A percentile compares a stretch with the other conserved stretches of the same genome.
Evolutionary conservation across 345 rosid genomes (phyloP).

Genomic region (Clausena lansium): DNA sequence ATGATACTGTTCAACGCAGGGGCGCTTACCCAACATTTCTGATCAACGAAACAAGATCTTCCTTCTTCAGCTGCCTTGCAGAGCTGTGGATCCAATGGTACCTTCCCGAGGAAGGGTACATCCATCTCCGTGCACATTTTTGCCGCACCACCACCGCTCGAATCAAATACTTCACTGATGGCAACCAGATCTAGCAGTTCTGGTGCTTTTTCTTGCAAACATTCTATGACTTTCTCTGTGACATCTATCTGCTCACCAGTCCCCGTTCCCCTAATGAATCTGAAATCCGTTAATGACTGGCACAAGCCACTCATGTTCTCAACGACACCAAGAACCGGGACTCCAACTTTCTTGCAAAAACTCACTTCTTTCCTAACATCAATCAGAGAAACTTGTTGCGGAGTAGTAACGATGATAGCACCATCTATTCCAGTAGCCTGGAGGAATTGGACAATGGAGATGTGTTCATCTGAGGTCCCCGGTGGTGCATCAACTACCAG

Average conservation of each 20-base stretch:
- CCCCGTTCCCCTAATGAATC: slow-evolving; percentile 49
- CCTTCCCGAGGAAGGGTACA: slow-evolving; percentile 83
- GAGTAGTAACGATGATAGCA: slow-evolving; percentile 89
- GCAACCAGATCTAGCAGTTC: slow-evolving; percentile 61
- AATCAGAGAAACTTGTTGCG: slow-evolving; percentile 88
- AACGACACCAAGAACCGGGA: slow-evolving; percentile 85
- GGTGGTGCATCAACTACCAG: slow-evolving; percentile 96
- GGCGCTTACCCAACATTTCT: slow-evolving; percentile 64
- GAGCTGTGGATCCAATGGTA: slow-evolving; percentile 86
- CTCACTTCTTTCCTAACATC: slow-evolving; percentile 93
- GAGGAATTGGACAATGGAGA: slow-evolving; percentile 90
- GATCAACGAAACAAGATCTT: slow-evolving; percentile 72
- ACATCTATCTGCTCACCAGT: slow-evolving; percentile 57
- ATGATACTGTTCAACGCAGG: slow-evolving; percentile 51
- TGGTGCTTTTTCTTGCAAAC: slow-evolving; percentile 67
- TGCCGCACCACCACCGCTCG: slow-evolving; percentile 81
- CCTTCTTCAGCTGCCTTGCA: slow-evolving; percentile 89
- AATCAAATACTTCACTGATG: slow-evolving; percentile 73
- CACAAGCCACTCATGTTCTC: slow-evolving; percentile 96
- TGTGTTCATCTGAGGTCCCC: slow-evolving; percentile 95
- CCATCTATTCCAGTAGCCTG: slow-evolving; percentile 85
- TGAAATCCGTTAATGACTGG: slow-evolving; percentile 68
- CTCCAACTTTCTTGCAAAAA: slow-evolving; percentile 93
- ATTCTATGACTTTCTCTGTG: slow-evolving; percentile 49
- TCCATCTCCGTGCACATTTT: slow-evolving; percentile 86